Percentiles rank a stretch among this genome's conserved stretches.
Evolutionary conservation across 1,284 basidiomycete species (phyloP).

Genomic region (Cryptococcus amylolentus): DNA sequence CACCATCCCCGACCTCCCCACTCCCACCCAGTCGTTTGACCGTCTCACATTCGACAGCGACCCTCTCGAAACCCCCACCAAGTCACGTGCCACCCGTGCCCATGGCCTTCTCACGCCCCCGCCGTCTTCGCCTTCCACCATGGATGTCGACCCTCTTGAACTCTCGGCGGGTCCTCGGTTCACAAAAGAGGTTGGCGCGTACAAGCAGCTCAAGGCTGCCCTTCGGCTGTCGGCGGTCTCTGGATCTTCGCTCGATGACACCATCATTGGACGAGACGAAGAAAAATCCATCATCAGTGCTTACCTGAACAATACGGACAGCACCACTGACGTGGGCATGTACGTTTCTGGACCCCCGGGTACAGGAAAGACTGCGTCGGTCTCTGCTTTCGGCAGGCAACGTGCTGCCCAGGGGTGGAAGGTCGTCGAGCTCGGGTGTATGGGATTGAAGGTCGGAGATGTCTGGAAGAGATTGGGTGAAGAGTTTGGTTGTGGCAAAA

Average conservation of each 20-base stretch:
- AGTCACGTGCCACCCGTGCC: constrained; percentile 1
- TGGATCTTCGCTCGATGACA: constrained; percentile 7
- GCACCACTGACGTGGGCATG: constrained; percentile 27
- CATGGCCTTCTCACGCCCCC: constrained; percentile 28
- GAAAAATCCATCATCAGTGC: constrained; percentile 33
- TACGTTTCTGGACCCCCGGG: constrained; percentile 50
- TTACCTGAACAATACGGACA: constrained; percentile 27
- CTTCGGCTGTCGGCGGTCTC: constrained; percentile 31
- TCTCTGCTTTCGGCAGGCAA: constrained; percentile 34
- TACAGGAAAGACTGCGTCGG: constrained; percentile 49
- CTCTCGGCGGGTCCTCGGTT: constrained; percentile 7
- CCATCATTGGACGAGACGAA: constrained; percentile 39
- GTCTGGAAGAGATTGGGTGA: constrained; percentile 35
- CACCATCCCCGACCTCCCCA: constrained; percentile 16
- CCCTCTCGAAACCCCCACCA: constrained; percentile 14
- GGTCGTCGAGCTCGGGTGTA: constrained; percentile 42
- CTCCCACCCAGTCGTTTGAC: constrained; percentile 17
- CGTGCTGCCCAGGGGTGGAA: constrained; percentile 29
- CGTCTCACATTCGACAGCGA: constrained; percentile 8
- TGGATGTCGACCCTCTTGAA: constrained; percentile 12
- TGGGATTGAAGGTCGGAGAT: constrained; percentile 38
- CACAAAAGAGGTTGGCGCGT: constrained; percentile 25
- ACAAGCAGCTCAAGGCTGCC: constrained; percentile 40
- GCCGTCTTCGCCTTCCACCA: constrained; percentile 20
- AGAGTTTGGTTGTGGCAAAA: constrained; percentile 28